Evolutionary conservation across 202 grass and related monocot genomes (phyloP).

Genomic region (Alloteropsis angusta): DNA sequence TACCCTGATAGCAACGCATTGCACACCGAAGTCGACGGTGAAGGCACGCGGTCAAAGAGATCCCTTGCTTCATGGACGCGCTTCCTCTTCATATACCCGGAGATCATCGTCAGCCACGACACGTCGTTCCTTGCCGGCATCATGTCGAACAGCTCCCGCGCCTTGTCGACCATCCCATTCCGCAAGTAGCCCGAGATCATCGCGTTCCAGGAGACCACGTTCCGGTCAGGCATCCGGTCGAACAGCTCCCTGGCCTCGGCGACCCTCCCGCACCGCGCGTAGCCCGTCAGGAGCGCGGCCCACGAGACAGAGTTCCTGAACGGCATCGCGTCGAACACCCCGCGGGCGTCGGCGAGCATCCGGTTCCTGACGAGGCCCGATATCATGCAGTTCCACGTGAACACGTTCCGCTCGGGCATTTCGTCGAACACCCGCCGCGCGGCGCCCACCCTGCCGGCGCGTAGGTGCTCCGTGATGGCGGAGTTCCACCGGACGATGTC

Average conservation of each 20-base stretch:
- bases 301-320: constrained; percentile 45
- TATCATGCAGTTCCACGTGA: constrained; percentile 65
- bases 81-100: constrained; percentile 43
- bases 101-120: constrained; percentile 65
- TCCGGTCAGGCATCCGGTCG: constrained; percentile 38
- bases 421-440: constrained; percentile 38
- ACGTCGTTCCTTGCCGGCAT: constrained; percentile 41
- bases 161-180: constrained; percentile 38
- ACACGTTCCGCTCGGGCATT: constrained; percentile 41
- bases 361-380: constrained; percentile 36
- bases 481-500: constrained; percentile 32
- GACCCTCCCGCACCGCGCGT: constrained; percentile 31
- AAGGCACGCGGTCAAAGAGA: constrained; percentile 21
- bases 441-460: constrained; percentile 30
- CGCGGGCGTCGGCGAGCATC: constrained; percentile 36
- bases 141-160: constrained; percentile 43
- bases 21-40: constrained; percentile 11
- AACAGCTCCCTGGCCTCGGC: constrained; percentile 45
- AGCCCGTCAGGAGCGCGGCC: constrained; percentile 40
- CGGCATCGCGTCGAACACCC: constrained; percentile 50
- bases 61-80: constrained; percentile 22
- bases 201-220: constrained; percentile 54
- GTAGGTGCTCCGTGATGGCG: constrained; percentile 29
- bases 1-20: constrained; percentile 50
- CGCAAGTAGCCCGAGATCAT: constrained; percentile 44